A percentile compares a stretch with the other conserved stretches of the same genome.
Evolutionary conservation across 768 basidiomycete genomes (phyloP).

Genomic region (Mycena leptocephala): DNA sequence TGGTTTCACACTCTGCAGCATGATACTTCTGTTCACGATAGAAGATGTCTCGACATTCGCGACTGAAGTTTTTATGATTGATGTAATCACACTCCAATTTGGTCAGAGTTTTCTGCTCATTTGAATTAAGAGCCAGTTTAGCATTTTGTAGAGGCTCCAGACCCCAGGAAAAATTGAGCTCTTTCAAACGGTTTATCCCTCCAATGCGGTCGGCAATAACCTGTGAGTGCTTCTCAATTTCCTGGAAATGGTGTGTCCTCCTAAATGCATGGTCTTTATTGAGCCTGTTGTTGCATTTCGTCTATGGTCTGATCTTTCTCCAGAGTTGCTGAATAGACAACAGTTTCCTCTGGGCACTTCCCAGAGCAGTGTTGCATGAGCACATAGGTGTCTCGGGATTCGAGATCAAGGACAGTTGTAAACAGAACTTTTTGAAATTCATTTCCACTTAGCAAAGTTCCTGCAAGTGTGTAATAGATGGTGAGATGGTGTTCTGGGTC

Average conservation of each 20-base stretch:
- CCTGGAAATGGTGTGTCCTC: background rate
- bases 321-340: background rate
- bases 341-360: background rate
- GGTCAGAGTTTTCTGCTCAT: too few relatives aligned
- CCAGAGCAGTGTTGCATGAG: background rate
- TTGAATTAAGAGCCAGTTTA: too few relatives aligned
- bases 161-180: background rate
- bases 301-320: background rate
- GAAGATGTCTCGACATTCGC: too few relatives aligned
- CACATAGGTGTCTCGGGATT: background rate
- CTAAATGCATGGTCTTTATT: background rate
- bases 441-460: background rate
- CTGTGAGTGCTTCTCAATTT: background rate
- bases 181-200: background rate
- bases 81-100: too few relatives aligned
- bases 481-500: background rate
- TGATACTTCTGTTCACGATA: too few relatives aligned
- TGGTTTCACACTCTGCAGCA: too few relatives aligned
- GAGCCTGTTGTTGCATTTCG: background rate
- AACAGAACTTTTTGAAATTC: background rate
- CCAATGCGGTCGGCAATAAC: background rate
- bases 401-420: constrained; percentile 17
- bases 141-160: too few relatives aligned
- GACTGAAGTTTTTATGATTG: too few relatives aligned
- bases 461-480: constrained; percentile 10